Base-by-base conservation (phyloP, 163 green algal genomes). In the Prototheca wickerhamii region DNA sequence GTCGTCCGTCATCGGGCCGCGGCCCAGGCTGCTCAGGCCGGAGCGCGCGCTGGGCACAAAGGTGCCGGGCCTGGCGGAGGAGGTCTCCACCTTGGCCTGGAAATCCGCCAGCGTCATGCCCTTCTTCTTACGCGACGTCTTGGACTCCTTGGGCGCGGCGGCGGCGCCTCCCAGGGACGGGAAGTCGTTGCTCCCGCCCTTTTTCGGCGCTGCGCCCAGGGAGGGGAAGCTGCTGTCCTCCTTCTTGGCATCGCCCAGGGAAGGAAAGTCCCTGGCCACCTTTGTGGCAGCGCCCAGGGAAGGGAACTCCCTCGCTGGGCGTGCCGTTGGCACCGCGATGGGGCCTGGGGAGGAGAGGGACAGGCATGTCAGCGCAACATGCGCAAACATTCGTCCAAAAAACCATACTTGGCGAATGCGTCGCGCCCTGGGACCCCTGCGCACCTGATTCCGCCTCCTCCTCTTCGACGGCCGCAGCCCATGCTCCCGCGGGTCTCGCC, bases 41-140 rank as follows among this genome's bases (percentile, higher is more conserved):
- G 26, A 18, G 43, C 60, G 18, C 17, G 37, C 23, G n/a, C 61
- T n/a, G 20, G 28, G 31, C 20, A 26, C 58, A 3, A 21, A 49
- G 32, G 37, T 23, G 34, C 65, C 52, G 42, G 46, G 57, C 15
- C 33, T 34, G 1, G 33, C 4, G n/a, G 25, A 10, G 28, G 35
- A 59, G 12, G 25, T 28, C 46, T 60, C 59, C 32, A 85, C 18
- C 25, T 33, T 58, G 46, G 12, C 26, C 18, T 35, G 18, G 53
- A 91, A 91, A 1, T 85, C 80, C 33, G 35, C 64, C 50, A 91
- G 62, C 29, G 35, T 64, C 55, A 91, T 71, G 32, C 73, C 82
- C 64, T 83, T 81, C 61, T 81, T 81, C n/a, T 82, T 84, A 26
- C 76, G 69, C 5, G 73, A 65, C 43, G 75, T 76, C 40, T 76